Evolutionary conservation across 495 filamentous ascomycete genomes (phyloP).

Genomic region (Penicillium maclennaniae): DNA sequence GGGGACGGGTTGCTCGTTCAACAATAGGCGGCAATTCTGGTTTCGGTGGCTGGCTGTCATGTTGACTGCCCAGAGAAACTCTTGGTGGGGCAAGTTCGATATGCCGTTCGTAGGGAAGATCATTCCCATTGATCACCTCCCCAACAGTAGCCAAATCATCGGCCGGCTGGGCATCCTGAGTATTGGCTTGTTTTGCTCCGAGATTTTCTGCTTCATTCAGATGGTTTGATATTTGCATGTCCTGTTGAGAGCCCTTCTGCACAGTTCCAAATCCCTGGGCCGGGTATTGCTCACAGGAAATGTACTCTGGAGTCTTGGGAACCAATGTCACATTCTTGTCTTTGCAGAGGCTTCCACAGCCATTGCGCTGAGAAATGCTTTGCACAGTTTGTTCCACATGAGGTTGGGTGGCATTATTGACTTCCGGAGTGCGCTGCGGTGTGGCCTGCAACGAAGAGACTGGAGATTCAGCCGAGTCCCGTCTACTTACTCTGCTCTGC

Average conservation of each 20-base stretch:
- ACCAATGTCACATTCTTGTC: background rate
- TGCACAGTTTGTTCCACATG: background rate
- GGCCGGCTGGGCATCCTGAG: background rate
- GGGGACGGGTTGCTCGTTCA: background rate
- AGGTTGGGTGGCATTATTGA: background rate
- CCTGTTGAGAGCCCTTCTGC: background rate
- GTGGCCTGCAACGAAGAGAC: background rate
- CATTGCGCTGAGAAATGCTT: background rate
- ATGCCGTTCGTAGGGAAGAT: background rate
- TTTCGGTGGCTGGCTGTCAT: background rate
- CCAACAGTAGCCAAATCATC: background rate
- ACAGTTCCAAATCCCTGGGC: background rate
- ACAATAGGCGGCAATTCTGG: background rate
- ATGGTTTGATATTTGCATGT: background rate
- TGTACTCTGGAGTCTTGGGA: background rate
- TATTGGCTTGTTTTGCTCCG: background rate
- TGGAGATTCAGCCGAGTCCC: background rate
- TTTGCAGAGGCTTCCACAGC: background rate
- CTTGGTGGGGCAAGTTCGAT: background rate
- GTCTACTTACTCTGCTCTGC: conserved; percentile 10
- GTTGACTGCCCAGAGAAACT: background rate
- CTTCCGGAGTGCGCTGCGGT: background rate
- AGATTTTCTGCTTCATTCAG: background rate
- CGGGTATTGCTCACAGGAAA: background rate
- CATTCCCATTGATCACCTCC: background rate